Evolutionary conservation across 495 filamentous ascomycete genomes (phyloP).

Genomic region (Penicillium daleae): DNA sequence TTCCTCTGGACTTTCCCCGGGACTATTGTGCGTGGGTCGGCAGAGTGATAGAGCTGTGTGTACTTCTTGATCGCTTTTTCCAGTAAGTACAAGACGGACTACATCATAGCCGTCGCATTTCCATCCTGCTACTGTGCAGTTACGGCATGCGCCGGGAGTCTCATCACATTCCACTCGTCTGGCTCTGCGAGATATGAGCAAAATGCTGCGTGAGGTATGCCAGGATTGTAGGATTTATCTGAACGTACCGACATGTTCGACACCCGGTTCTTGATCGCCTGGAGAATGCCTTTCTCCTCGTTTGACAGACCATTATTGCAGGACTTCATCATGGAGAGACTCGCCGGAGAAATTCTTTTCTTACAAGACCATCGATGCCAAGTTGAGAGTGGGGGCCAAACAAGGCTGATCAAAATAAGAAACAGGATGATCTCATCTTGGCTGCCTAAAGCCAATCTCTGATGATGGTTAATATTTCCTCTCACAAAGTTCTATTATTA

Average conservation of each 20-base stretch:
- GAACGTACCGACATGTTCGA: slow-evolving; percentile 12
- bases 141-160: slow-evolving; percentile 23
- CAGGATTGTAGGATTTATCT: not conserved
- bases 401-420: not conserved
- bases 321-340: not conserved
- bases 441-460: not conserved
- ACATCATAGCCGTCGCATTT: slow-evolving; percentile 32
- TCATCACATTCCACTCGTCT: slow-evolving; percentile 33
- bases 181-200: slow-evolving; percentile 6
- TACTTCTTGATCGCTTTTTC: not conserved
- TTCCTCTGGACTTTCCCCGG: not conserved
- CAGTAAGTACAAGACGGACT: slow-evolving; percentile 11
- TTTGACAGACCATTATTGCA: not conserved
- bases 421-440: not conserved
- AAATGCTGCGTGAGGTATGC: not conserved
- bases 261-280: slow-evolving; percentile 5
- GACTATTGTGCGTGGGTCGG: not conserved
- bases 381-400: not conserved
- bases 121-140: slow-evolving; percentile 22
- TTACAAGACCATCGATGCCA: not conserved
- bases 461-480: not conserved
- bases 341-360: not conserved
- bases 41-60: not conserved
- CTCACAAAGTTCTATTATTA: not conserved
- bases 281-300: slow-evolving; percentile 6